Base-by-base conservation (phyloP, 176 grass and related monocot species). In the Oryza longistaminata region DNA sequence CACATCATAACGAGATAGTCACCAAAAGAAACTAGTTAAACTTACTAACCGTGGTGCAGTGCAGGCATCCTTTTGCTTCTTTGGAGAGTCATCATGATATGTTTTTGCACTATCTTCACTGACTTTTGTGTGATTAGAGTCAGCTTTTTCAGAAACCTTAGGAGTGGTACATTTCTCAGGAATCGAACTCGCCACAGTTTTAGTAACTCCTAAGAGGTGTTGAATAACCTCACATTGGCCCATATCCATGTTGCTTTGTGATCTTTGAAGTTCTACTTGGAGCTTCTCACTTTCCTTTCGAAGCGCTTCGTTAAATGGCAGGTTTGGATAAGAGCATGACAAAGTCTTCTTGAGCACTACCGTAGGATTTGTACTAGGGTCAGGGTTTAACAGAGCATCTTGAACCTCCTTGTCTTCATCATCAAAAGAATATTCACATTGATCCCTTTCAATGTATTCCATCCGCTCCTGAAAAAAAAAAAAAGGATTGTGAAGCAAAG, bases 331-430 rank as follows among this genome's bases (percentile, higher is more conserved):
- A 53, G 96, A 94, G 77, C 91, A 92, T 42, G 96, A 96, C 50
- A 99, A 88, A 58, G 91, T 89, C 74, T 99, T 99, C 82, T 95
- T 99, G 11, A 99, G 88, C 73, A 96, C 88, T 2, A 89, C 72
- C 0, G 96, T 84, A 71, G 92, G 86, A 83, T 92, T 91, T 25
- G 26, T 88, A 37, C 78, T 73, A 62, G 88, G 81, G 40, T 99
- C 93, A 64, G 87, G 88, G 82, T 99, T 92, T 70, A 99, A 84
- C 44, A 99, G 68, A 66, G 85, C 91, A 61, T 94, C 85, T 77
- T 99, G 96, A 48, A 91, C 93, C 82, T 96, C 91, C 86, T 93
- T 96, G 66, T 99, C 96, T 81, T 99, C 96, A 81, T 99, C 93
- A 8, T 99, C 96, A 68, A 99, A 91, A 79, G 91, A 94, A 80